Evolutionary conservation across 441 rosid genomes (phyloP), one percentile per base, ranked within the genome.

Genomic region (Aquilaria agallochum): DNA sequence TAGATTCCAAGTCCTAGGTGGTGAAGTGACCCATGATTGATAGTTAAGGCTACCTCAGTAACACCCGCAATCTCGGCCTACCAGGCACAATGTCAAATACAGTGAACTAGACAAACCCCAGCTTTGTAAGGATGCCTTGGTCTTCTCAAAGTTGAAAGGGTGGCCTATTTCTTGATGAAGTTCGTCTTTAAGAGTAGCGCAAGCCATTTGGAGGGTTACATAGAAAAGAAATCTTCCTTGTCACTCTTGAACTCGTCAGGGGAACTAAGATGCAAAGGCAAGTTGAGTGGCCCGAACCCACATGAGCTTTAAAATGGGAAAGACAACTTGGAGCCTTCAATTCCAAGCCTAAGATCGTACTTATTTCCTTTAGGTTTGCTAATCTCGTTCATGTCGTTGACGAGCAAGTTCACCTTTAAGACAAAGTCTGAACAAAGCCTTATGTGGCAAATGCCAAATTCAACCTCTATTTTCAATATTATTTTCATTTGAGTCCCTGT

Each of bases 231-330:
- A 46, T 74, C 80, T 40, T 83, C 90, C 55, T 86, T 92, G 20
- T 80, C 92, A 56, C 80, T 78, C 74, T 80, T 87, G n/a, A 91
- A 85, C 68, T 78, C 90, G 36, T 76, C 80, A 31, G 90, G 86
- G 13, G 94, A 83, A 50, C 72, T 72, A 59, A 80, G 80, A 74
- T 76, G 81, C 11, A 84, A 75, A 13, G 80, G 70, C 12, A 69
- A 56, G 7, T 8, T 8, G 5, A 36, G 7, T 8, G 42, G 7
- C n/a, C 72, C 83, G n/a, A 67, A 66, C 47, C 85, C 82, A 36
- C 9, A 60, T n/a, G 76, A 71, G 9, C 58, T 53, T 48, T 80
- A 82, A 14, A 59, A 45, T 0, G 78, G 68, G 31, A 74, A 64
- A 20, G 42, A 36, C 7, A 68, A 44, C 42, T 59, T 70, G 11